Conservation (phyloP, 2,329 filamentous ascomycete genomes). For the Neonectria ditissima region DNA sequence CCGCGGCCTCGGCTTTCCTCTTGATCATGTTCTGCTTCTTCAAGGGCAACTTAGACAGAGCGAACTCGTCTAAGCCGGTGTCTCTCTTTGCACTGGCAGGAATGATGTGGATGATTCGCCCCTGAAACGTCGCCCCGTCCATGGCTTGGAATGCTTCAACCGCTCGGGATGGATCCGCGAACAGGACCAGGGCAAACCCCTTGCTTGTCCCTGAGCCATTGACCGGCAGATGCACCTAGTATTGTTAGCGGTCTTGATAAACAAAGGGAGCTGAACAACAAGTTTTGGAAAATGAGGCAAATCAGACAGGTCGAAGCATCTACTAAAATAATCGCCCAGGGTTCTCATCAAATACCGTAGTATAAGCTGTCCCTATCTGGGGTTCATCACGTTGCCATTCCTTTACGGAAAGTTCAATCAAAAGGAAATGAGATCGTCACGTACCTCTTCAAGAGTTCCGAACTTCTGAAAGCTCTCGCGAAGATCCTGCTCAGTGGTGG, state of each 20-base stretch:
- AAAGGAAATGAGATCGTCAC: constrained; percentile 50
- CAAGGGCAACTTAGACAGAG: constrained; percentile 88
- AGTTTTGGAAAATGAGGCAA: constrained; percentile 44
- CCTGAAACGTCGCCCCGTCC: constrained; percentile 91
- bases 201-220: constrained; percentile 81
- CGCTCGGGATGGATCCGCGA: constrained; percentile 76
- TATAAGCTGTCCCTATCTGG: constrained; percentile 99
- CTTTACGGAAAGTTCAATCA: constrained; percentile 26
- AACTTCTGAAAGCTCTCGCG: constrained; percentile 77
- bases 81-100: constrained; percentile 86
- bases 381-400: constrained; percentile 83
- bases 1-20: constrained; percentile 83
- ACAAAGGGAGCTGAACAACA: constrained; percentile 32
- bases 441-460: constrained; percentile 89
- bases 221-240: constrained; percentile 86
- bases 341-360: constrained; percentile 88
- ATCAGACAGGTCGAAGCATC: constrained; percentile 94
- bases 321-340: constrained; percentile 99
- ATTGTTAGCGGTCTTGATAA: constrained; percentile 44
- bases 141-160: constrained; percentile 81
- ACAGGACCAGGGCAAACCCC: constrained; percentile 91
- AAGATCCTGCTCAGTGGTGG: constrained; percentile 81
- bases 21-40: constrained; percentile 95
- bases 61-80: constrained; percentile 85
- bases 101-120: constrained; percentile 89